Evolutionary conservation across 306 rosid genomes (phyloP).

Genomic region (Parietaria judaica): DNA sequence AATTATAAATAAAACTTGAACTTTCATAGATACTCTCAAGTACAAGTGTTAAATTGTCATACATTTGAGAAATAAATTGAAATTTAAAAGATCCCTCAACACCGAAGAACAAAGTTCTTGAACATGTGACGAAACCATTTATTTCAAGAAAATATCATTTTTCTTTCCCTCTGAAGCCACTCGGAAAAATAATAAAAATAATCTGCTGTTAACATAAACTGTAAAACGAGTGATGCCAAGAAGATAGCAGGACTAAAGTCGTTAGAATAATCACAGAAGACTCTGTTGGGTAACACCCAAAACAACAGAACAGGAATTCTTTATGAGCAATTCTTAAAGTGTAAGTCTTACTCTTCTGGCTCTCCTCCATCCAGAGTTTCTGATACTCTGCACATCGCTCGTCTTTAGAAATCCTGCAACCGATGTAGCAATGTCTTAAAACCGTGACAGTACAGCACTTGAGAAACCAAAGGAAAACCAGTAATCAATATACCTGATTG

Average conservation of each 20-base stretch:
- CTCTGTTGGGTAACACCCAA: neutral
- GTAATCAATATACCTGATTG: slow-evolving; percentile 32
- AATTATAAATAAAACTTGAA: too few species aligned
- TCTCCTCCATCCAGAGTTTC: slow-evolving; percentile 44
- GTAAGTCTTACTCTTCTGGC: slow-evolving; percentile 49
- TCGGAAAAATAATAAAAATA: neutral
- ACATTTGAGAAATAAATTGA: too few species aligned
- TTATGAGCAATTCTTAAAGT: neutral
- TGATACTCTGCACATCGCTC: slow-evolving; percentile 45
- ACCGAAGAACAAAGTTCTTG: neutral
- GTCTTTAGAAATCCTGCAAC: slow-evolving; percentile 49
- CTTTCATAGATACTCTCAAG: neutral
- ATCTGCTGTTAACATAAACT: neutral
- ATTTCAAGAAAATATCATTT: neutral
- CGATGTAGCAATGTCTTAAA: slow-evolving; percentile 1
- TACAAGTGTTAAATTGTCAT: too few species aligned
- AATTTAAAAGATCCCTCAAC: too few species aligned
- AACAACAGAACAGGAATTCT: neutral
- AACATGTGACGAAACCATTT: neutral
- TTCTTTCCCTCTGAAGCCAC: neutral
- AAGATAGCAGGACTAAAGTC: neutral
- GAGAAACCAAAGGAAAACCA: neutral
- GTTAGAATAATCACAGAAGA: neutral
- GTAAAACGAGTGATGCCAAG: neutral
- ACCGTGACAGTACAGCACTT: neutral